Evolutionary conservation across 2,329 filamentous ascomycete species (phyloP), one percentile per base, ranked within the genome.

Genomic region (Clonostachys rhizophaga): DNA sequence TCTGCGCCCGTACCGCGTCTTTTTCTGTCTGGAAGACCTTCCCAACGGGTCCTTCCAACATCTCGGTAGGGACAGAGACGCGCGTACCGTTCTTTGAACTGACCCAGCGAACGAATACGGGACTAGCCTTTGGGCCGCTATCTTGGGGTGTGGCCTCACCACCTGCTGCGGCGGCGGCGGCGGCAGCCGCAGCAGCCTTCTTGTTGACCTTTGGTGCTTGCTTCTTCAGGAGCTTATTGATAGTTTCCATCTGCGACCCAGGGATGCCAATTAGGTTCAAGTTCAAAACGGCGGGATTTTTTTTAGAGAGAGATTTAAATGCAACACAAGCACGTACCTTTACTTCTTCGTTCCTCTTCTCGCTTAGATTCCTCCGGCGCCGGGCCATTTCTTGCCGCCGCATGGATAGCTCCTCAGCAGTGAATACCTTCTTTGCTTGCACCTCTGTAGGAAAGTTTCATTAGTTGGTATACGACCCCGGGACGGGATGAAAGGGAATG

Each of bases 201-300:
- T 74, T 71, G 54, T 78, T 85, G 48, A 81, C 81, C 65, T 92
- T 91, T 20, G 88, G 85, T 1, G 88, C 87, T 63, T 91, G 89
- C 62, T 91, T 91, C 66, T 91, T 91, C 45, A 94, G 81, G 3
- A 94, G 81, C 58, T 91, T 91, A 72, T 94, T 91, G 77, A 94
- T 92, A 0, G 89, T 94, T 72, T 92, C 89, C 79, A 90, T 89
- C 87, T 91, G 55, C 17, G 18, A 7, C 6, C 16, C 24, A 9
- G 2, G n/a, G 16, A 30, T 30, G 24, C 24, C 24, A 30, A 30
- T 30, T 30, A 30, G 24, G 8, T 30, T 10, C 24, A 30, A 30
- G 24, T 10, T 30, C 24, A 30, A 30, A 30, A 4, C 9, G 9
- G 9, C 9, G 24, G 24, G 9, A 30, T 30, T 30, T 30, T 30